These are phyloP conservation scores for Sporormia fimetaria DNA, from an alignment of 495 filamentous ascomycete species.

Conservation along the genomic window DNA sequence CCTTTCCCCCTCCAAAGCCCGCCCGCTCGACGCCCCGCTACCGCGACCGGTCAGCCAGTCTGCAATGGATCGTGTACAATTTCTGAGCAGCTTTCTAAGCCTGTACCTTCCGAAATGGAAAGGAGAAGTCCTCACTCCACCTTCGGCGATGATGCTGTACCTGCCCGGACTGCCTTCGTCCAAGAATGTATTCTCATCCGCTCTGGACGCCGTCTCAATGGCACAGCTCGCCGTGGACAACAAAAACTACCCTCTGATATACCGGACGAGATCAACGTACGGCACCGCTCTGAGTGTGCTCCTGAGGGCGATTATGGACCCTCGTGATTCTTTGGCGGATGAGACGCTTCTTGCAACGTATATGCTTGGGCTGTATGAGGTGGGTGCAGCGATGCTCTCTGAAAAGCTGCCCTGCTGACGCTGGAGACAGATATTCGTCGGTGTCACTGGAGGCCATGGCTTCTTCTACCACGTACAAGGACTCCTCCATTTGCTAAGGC, in stretches of 20 bases:
- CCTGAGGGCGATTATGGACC: slow-evolving; percentile 3
- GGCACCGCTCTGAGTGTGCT: slow-evolving; percentile 13
- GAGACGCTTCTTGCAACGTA: slow-evolving; percentile 21
- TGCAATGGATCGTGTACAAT: slow-evolving; percentile 13
- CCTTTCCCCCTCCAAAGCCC: neutral
- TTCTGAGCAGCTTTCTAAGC: slow-evolving; percentile 10
- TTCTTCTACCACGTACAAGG: slow-evolving; percentile 23
- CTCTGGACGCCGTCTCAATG: slow-evolving; percentile 15
- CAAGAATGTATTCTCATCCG: slow-evolving; percentile 4
- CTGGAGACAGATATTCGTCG: slow-evolving; percentile 15
- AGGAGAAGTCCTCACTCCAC: slow-evolving; percentile 13
- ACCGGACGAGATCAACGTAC: slow-evolving; percentile 14
- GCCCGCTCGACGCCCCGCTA: slow-evolving; percentile 6
- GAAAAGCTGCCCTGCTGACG: neutral
- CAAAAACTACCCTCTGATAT: slow-evolving; percentile 11
- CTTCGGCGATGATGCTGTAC: slow-evolving; percentile 16
- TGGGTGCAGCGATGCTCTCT: neutral
- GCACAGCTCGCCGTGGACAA: slow-evolving; percentile 16
- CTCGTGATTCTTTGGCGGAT: slow-evolving; percentile 3
- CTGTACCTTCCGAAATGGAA: slow-evolving; percentile 12
- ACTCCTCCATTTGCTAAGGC: slow-evolving; percentile 7
- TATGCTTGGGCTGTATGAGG: slow-evolving; percentile 20
- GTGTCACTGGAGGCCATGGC: slow-evolving; percentile 12
- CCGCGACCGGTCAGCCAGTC: slow-evolving; percentile 12
- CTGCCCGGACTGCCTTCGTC: slow-evolving; percentile 7